These are phyloP conservation scores for Cladobotryum mycophilum DNA, from an alignment of 2,329 filamentous ascomycete species.

Conservation along the genomic window DNA sequence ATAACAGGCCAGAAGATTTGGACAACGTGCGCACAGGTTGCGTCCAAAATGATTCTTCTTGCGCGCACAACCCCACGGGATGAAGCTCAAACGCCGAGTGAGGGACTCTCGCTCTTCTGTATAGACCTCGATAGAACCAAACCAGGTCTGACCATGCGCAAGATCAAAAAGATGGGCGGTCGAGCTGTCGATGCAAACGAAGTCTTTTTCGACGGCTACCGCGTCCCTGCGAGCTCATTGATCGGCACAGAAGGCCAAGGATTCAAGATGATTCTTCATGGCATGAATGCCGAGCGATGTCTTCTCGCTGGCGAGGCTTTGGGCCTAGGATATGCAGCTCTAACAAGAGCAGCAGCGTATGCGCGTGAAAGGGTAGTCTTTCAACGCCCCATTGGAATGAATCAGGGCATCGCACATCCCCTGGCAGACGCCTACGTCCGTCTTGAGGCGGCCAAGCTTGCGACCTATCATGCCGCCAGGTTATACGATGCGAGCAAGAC, in stretches of 20 bases:
- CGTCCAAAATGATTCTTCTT: slow-evolving; percentile 75
- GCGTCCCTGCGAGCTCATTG: slow-evolving; percentile 55
- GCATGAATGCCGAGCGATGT: slow-evolving; percentile 75
- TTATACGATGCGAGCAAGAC: slow-evolving; percentile 51
- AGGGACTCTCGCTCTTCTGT: slow-evolving; percentile 74
- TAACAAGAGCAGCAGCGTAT: slow-evolving; percentile 57
- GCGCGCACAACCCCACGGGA: slow-evolving; percentile 68
- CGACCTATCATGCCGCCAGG: slow-evolving; percentile 58
- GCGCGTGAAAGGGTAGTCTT: slow-evolving; percentile 62
- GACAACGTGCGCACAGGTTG: slow-evolving; percentile 81
- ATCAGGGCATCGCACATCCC: slow-evolving; percentile 60
- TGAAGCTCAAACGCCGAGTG: slow-evolving; percentile 61
- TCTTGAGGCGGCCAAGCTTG: slow-evolving; percentile 58
- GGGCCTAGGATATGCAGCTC: slow-evolving; percentile 69
- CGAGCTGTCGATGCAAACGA: slow-evolving; percentile 79
- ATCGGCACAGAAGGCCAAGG: slow-evolving; percentile 70
- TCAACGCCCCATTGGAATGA: slow-evolving; percentile 57
- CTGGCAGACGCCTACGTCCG: slow-evolving; percentile 60
- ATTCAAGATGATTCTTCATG: slow-evolving; percentile 72
- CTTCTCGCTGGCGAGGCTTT: slow-evolving; percentile 73
- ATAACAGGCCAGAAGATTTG: slow-evolving; percentile 80
- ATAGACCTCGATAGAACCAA: slow-evolving; percentile 62
- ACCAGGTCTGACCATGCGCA: slow-evolving; percentile 58
- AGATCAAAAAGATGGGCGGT: slow-evolving; percentile 81
- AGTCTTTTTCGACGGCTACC: slow-evolving; percentile 79